Percentiles rank a stretch among this genome's conserved stretches.
These are phyloP conservation scores for Xylogone sp. DNA, from an alignment of 2,329 filamentous ascomycete genomes.

Conservation along the genomic window DNA sequence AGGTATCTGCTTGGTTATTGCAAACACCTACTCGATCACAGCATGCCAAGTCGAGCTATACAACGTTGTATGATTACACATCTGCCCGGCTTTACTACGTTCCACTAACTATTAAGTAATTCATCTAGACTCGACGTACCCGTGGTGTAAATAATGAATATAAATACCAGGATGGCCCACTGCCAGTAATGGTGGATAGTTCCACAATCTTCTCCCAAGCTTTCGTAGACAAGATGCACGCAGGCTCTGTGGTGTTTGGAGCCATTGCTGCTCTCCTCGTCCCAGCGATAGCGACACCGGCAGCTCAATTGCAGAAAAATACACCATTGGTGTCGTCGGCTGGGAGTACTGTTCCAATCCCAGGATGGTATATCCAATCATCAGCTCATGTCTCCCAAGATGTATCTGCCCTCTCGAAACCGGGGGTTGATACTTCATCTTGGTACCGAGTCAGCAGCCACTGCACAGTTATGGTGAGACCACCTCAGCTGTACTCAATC, in stretches of 20 bases:
- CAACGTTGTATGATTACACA: not conserved
- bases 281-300: not conserved
- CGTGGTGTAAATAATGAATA: not conserved
- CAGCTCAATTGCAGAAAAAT: not conserved
- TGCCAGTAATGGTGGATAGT: not conserved
- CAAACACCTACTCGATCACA: not conserved
- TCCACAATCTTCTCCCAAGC: not conserved
- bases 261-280: not conserved
- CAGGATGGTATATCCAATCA: constrained; percentile 46
- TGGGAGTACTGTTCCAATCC: constrained; percentile 1
- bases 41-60: not conserved
- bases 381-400: constrained; percentile 32
- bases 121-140: not conserved
- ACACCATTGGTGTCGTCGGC: not conserved
- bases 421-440: constrained; percentile 40
- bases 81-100: not conserved
- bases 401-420: constrained; percentile 35
- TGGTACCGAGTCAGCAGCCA: constrained; percentile 6
- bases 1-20: not conserved
- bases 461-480: constrained; percentile 5
- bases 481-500: not conserved
- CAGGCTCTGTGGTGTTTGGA: not conserved
- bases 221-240: not conserved
- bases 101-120: not conserved
- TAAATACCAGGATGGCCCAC: not conserved